phyloP scores from a whole-genome alignment of 148 eudicot species.

The Silene conica region DNA sequence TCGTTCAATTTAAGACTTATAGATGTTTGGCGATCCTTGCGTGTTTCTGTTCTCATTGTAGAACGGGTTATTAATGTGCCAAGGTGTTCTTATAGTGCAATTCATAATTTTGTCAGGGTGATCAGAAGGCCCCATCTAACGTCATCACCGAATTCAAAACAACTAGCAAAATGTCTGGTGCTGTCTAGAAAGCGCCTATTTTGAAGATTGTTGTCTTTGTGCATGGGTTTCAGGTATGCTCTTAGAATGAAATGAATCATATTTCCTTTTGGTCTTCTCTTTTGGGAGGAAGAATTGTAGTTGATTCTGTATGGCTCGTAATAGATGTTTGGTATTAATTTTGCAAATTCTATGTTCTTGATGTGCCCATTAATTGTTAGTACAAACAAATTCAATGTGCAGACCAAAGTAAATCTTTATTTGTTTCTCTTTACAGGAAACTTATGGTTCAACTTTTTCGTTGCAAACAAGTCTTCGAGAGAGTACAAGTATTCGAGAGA shows the following conservation, averaged over 20 bases:
- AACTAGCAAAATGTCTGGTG: conserved; percentile 33
- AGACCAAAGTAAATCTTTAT: no score
- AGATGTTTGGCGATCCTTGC: conserved; percentile 81
- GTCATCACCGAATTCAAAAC: conserved; percentile 39
- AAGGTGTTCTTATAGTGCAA: conserved; percentile 57
- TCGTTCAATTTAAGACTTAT: conserved; percentile 88
- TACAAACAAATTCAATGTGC: not conserved
- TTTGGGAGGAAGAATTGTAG: not conserved
- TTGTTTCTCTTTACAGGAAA: no score
- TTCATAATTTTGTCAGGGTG: conserved; percentile 47
- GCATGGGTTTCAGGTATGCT: conserved; percentile 88
- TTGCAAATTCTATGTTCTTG: not conserved
- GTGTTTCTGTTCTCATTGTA: conserved; percentile 71
- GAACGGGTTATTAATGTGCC: conserved; percentile 87
- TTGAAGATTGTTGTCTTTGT: conserved; percentile 88
- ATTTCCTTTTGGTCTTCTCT: not conserved
- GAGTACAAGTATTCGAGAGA: no score
- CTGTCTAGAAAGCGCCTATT: conserved; percentile 48
- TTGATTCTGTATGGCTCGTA: not conserved
- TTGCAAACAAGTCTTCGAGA: no score
- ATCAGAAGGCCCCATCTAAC: conserved; percentile 34
- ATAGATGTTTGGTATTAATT: not conserved
- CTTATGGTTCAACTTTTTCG: no score
- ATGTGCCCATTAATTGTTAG: not conserved
- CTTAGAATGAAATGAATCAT: not conserved